These are phyloP conservation scores for Plenodomus biglobosus DNA, from an alignment of 2,329 filamentous ascomycete species.

Conservation along the genomic window DNA sequence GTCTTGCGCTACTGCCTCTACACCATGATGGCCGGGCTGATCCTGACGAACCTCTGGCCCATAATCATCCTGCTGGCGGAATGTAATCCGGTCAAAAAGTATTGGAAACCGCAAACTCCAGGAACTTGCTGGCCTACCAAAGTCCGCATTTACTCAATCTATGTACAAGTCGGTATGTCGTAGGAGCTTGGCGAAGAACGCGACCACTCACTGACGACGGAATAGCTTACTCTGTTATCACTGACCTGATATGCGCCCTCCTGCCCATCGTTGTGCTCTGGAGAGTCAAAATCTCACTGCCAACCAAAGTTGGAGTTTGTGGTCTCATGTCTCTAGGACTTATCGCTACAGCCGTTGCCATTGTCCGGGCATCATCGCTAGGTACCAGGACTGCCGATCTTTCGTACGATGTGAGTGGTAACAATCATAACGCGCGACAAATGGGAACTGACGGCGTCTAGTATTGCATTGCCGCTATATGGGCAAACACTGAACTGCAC, in stretches of 20 bases:
- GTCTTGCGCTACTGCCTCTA: slow-evolving; percentile 37
- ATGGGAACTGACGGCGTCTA: neutral
- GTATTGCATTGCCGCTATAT: slow-evolving; percentile 29
- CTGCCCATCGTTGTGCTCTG: slow-evolving; percentile 28
- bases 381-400: slow-evolving; percentile 24
- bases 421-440: neutral
- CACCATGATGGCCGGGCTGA: slow-evolving; percentile 19
- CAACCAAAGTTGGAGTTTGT: slow-evolving; percentile 28
- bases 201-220: neutral
- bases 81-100: slow-evolving; percentile 26
- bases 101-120: slow-evolving; percentile 17
- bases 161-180: slow-evolving; percentile 28
- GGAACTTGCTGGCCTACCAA: slow-evolving; percentile 27
- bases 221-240: slow-evolving; percentile 27
- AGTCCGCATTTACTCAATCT: slow-evolving; percentile 32
- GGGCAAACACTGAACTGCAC: slow-evolving; percentile 30
- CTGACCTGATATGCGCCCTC: slow-evolving; percentile 27
- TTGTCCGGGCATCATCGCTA: slow-evolving; percentile 23
- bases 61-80: slow-evolving; percentile 29
- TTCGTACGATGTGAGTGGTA: slow-evolving; percentile 14
- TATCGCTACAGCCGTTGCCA: slow-evolving; percentile 21
- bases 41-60: slow-evolving; percentile 21
- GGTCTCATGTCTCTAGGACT: slow-evolving; percentile 29
- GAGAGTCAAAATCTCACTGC: slow-evolving; percentile 21
- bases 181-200: neutral